Evolutionary conservation across 345 rosid genomes (phyloP), one percentile per base, ranked within the genome.

Genomic region (Conringia planisiliqua): DNA sequence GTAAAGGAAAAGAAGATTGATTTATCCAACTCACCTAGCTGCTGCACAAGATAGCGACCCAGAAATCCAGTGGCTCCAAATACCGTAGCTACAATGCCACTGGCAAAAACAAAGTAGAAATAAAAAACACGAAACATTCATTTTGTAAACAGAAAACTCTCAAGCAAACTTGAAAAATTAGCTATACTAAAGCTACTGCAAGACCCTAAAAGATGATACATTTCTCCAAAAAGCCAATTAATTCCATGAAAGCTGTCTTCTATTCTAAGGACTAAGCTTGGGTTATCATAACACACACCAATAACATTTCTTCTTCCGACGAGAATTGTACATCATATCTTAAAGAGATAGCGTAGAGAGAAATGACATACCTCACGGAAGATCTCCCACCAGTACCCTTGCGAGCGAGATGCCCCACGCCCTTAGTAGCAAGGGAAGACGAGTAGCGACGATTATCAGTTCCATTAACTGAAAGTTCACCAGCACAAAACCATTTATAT

Each of bases 351-450:
- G 60, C 33, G 46, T 62, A 18, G 9, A 66, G 46, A 54, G 18
- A 10, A 29, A 40, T 35, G 51, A 5, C 30, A 68, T 54, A 94
- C 98, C 99, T 95, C 43, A 95, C 97, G 43, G 99, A 95, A 71
- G 98, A 95, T 86, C 99, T 84, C 29, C 99, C 99, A 64, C 98
- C 99, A 60, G 99, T 95, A 30, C 99, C 99, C 88, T 92, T 95
- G 64, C 97, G 98, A 68, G 94, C 88, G 39, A 95, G 87, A 68
- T 88, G 91, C 60, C 92, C 97, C 20, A 78, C 78, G 62, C 96
- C 96, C 79, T 82, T 88, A 46, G 85, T 62, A 47, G 95, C 80
- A 43, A 90, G 82, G 35, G 94, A 86, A 58, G 98, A 89, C 70
- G 78, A 85, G 64, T 79, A 82, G 5, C 99, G 86, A 26, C 73